Evolutionary conservation across 2,329 filamentous ascomycete genomes (phyloP).

Genomic region (Esteya vermicola): DNA sequence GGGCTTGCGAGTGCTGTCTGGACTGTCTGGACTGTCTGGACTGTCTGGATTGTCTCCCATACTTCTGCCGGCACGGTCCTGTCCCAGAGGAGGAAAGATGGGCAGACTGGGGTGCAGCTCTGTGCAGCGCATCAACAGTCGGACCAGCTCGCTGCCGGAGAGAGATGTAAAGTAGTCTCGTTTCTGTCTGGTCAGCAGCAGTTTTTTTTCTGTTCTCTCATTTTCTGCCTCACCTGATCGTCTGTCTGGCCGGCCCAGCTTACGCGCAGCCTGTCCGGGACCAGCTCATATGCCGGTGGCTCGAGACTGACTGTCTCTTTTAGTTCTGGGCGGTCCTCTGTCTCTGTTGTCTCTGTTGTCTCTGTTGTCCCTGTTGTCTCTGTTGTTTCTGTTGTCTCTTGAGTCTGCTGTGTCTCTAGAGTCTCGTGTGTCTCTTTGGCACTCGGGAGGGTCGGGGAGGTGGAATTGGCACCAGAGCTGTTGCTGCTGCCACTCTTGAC

Average conservation of each 20-base stretch:
- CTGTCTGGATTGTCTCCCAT: conserved; percentile 1
- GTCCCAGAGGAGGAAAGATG: conserved; percentile 38
- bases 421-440: too few species aligned
- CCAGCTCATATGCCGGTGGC: background rate
- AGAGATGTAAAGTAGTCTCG: conserved; percentile 48
- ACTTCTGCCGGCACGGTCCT: conserved; percentile 10
- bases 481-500: background rate
- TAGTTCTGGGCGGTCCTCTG: conserved; percentile 6
- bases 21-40: conserved; percentile 12
- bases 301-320: conserved; percentile 3
- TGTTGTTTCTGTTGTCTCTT: conserved; percentile 8
- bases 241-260: conserved; percentile 24
- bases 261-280: conserved; percentile 7
- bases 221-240: conserved; percentile 27
- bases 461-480: background rate
- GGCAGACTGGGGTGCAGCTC: conserved; percentile 49
- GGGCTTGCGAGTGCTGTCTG: too few species aligned
- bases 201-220: too few species aligned
- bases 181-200: conserved; percentile 27
- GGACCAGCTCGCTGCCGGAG: conserved; percentile 46
- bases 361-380: too few species aligned
- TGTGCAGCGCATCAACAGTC: conserved; percentile 47
- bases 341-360: too few species aligned
- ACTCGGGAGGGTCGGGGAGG: too few species aligned
- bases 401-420: too few species aligned